Conservation (phyloP, 75 land plant species). For the Cupressus sempervirens region DNA sequence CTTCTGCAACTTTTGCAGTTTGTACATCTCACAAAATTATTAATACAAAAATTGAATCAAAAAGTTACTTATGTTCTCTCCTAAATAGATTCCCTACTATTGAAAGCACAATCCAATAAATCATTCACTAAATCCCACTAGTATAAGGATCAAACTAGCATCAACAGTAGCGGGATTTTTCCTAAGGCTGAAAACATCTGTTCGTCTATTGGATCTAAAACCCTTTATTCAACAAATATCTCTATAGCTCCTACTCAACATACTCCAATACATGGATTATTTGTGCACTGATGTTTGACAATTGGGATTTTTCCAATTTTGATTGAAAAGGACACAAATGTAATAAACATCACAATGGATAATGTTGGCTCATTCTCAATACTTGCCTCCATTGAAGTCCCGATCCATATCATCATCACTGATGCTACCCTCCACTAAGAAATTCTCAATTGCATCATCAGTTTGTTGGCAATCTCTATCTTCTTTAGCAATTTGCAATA, state of each 20-base stretch:
- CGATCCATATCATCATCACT: constrained; percentile 62
- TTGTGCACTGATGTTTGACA: neutral
- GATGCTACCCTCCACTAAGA: constrained; percentile 56
- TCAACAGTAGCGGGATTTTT: neutral
- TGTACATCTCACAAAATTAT: neutral
- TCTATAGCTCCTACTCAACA: neutral
- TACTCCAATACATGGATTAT: neutral
- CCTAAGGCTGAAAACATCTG: neutral
- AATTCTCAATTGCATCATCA: constrained; percentile 71
- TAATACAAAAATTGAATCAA: neutral
- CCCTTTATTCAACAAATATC: neutral
- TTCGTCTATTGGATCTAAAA: neutral
- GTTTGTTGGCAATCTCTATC: constrained; percentile 39
- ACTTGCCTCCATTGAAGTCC: constrained; percentile 4
- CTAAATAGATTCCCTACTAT: neutral
- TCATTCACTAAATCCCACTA: neutral
- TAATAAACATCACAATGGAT: neutral
- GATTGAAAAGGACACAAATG: neutral
- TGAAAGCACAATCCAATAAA: neutral
- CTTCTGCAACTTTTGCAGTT: neutral
- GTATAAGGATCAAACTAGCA: neutral
- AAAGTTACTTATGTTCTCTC: neutral
- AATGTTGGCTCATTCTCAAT: neutral
- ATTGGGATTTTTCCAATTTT: neutral
- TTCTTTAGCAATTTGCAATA: constrained; percentile 74